These are phyloP conservation scores for Friedmanniomyces endolithicus DNA, from an alignment of 495 filamentous ascomycete species.

Conservation along the genomic window DNA sequence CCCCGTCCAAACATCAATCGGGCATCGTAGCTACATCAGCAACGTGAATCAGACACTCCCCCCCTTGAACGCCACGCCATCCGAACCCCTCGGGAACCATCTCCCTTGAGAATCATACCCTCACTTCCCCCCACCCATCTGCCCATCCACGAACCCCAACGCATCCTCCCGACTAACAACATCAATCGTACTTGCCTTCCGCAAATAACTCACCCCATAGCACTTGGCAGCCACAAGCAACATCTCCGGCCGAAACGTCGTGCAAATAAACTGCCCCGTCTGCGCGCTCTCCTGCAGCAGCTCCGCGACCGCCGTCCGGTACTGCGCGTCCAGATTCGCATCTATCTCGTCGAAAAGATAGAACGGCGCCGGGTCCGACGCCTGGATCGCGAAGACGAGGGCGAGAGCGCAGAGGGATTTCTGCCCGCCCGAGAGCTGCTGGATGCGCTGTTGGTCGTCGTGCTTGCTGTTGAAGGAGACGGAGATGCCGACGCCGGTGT, in stretches of 20 bases:
- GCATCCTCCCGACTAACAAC: slow-evolving; percentile 79
- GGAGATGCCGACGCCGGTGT: slow-evolving; percentile 93
- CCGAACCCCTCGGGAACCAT: too few relatives aligned
- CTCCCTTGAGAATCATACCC: too few relatives aligned
- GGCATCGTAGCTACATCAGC: too few relatives aligned
- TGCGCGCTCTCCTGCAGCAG: slow-evolving; percentile 44
- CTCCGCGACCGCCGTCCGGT: slow-evolving; percentile 82
- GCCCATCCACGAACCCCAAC: slow-evolving; percentile 83
- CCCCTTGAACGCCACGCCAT: too few relatives aligned
- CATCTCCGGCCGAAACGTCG: slow-evolving; percentile 96
- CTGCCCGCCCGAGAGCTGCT: slow-evolving; percentile 92
- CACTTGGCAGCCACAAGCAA: slow-evolving; percentile 90
- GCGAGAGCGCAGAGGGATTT: slow-evolving; percentile 96
- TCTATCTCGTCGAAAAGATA: slow-evolving; percentile 99
- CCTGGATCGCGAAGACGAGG: slow-evolving; percentile 96
- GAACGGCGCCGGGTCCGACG: slow-evolving; percentile 92
- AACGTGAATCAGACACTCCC: too few relatives aligned
- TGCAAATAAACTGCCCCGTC: slow-evolving; percentile 52
- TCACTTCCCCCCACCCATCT: slow-evolving; percentile 24
- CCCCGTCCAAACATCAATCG: too few relatives aligned
- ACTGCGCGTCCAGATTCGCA: slow-evolving; percentile 94
- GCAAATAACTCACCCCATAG: slow-evolving; percentile 88
- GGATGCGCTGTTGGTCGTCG: slow-evolving; percentile 95
- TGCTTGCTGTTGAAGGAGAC: slow-evolving; percentile 98
- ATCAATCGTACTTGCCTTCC: slow-evolving; percentile 86